Conservation (phyloP, 805 yeast genomes). For the Ogataea henricii region DNA sequence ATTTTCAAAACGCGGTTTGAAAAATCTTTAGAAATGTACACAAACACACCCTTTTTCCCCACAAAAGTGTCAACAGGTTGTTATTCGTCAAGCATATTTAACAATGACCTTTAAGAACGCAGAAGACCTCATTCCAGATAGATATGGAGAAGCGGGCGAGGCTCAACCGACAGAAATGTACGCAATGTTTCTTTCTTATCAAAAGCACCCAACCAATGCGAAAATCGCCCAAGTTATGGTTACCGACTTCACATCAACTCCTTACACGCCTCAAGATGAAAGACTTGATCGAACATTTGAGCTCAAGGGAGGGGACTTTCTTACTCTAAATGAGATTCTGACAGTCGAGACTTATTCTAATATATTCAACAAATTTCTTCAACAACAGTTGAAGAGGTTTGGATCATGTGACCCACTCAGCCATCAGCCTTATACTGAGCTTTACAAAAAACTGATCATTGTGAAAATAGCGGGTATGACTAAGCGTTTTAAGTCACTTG, state of each 20-base stretch:
- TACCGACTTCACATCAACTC: conserved; percentile 28
- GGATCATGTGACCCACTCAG: conserved; percentile 13
- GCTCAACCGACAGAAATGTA: conserved; percentile 19
- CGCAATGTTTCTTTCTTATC: conserved; percentile 19
- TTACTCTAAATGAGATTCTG: conserved; percentile 13
- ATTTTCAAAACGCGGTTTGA: too few species aligned
- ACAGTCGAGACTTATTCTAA: conserved; percentile 15
- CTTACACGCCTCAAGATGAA: conserved; percentile 1
- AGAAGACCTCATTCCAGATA: too few species aligned
- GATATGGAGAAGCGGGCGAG: not conserved
- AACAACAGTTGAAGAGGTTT: conserved; percentile 6
- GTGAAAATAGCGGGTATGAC: conserved; percentile 22
- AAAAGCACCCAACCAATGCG: not conserved
- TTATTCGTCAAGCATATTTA: too few species aligned
- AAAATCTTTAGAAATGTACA: too few species aligned
- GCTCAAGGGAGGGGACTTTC: conserved; percentile 3
- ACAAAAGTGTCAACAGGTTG: too few species aligned
- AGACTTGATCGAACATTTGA: conserved; percentile 11
- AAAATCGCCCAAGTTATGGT: conserved; percentile 12
- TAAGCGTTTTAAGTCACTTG: conserved; percentile 16
- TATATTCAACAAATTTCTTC: conserved; percentile 6
- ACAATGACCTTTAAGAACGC: too few species aligned
- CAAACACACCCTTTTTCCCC: too few species aligned
- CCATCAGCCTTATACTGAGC: conserved; percentile 16
- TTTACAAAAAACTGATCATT: conserved; percentile 20